Base-by-base conservation (phyloP, 768 basidiomycete genomes). In the Lactarius sanguifluus region DNA sequence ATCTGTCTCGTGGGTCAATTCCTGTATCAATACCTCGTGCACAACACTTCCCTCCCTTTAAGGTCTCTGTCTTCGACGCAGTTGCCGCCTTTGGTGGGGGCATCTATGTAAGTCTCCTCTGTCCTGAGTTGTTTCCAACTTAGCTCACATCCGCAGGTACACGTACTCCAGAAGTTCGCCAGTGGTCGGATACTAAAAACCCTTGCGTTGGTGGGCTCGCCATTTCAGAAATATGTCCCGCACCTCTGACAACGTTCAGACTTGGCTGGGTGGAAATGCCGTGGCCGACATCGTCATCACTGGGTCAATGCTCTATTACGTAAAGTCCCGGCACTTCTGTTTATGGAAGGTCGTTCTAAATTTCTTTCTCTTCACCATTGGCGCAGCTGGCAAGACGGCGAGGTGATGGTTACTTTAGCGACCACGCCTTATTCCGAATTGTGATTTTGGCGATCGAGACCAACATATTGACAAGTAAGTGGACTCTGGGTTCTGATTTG, bases 361-460 rank as follows among this genome's bases (percentile, higher is more conserved):
- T 20, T 58, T 25, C 7, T 5, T 18, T 3, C 7, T 34, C 10
- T 30, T 1, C 15, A 16, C 2, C 23, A 4, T 7, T 34, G 8
- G 25, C n/a, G 5, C 15, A 63, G 61, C 32, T 62, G n/a, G 3
- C 1, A 25, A 50, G 41, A 3, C 34, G 20, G 7, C 12, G 30
- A 1, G 54, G 15, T 25, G 71, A 61, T 12, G 13, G 43, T 20
- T 4, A 3, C 5, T 32, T 45, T 13, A 59, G 47, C 18, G 23
- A 5, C 10, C 61, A 72, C n/a, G 45, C 69, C 32, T 45, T 75
- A 2, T 38, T 61, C 1, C 65, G 67, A 10, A 68, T 75, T 7
- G 68, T 75, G 6, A 67, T 68, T 5, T 41, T 75, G 41, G 72
- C 74, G 1, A 52, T 75, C 20, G 73, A 75, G 64, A 72, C 74